These are phyloP conservation scores for Colletotrichum sp. DNA, from an alignment of 2,329 filamentous ascomycete genomes.

Conservation along the genomic window DNA sequence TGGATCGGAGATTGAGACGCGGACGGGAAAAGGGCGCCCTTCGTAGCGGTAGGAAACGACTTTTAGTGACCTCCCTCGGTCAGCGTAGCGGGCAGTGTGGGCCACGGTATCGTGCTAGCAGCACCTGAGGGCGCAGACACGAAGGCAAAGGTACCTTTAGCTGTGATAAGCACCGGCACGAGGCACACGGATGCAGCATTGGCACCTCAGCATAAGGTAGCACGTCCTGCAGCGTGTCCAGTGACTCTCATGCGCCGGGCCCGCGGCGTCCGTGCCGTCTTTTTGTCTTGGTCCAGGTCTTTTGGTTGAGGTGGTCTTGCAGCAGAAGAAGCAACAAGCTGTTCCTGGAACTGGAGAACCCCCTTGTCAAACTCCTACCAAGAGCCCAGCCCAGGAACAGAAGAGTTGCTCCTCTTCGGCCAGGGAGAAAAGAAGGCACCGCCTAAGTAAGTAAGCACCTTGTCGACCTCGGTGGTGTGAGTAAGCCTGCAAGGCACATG, in stretches of 20 bases:
- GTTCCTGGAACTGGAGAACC: not conserved
- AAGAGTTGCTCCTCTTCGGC: not conserved
- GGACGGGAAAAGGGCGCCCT: not conserved
- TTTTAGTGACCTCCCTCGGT: not conserved
- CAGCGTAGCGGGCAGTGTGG: not conserved
- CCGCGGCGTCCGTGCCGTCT: not conserved
- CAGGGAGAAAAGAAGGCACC: not conserved
- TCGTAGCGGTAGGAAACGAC: not conserved
- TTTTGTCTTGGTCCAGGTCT: not conserved
- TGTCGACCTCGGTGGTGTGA: not conserved
- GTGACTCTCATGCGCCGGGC: not conserved
- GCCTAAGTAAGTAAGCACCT: not conserved
- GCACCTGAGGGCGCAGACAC: not conserved
- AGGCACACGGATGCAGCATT: not conserved
- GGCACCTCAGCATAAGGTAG: not conserved
- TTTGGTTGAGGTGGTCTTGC: not conserved
- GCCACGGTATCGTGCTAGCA: not conserved
- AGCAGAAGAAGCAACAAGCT: not conserved
- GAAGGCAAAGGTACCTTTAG: not conserved
- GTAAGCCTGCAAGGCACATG: not conserved
- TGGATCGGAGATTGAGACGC: conserved; percentile 18
- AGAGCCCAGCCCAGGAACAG: not conserved
- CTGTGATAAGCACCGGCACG: not conserved
- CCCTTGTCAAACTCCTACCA: not conserved
- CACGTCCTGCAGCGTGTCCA: not conserved